Percentiles rank a stretch among this genome's conserved stretches.
phyloP scores from a whole-genome alignment of 129 eudicot genomes.

The Centella asiatica region DNA sequence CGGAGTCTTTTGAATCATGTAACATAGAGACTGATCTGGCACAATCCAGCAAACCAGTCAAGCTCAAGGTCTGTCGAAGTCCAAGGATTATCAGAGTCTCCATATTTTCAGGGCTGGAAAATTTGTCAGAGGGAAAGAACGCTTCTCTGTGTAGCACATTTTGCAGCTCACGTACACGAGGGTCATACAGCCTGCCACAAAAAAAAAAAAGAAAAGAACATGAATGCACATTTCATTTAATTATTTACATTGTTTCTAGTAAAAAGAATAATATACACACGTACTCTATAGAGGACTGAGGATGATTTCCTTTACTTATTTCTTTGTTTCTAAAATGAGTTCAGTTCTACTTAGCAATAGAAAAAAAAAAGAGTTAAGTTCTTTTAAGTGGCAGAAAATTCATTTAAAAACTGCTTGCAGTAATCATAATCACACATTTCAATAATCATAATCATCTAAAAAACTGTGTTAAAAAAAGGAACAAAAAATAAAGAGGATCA shows the following conservation, averaged over 20 bases:
- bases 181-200: slow-evolving; percentile 88
- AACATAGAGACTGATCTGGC: slow-evolving; percentile 84
- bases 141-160: slow-evolving; percentile 52
- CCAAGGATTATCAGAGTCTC: slow-evolving; percentile 71
- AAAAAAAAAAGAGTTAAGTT: no score
- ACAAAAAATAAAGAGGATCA: no score
- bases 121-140: slow-evolving; percentile 75
- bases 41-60: slow-evolving; percentile 73
- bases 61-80: slow-evolving; percentile 51
- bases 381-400: no score
- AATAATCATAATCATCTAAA: no score
- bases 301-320: no score
- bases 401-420: no score
- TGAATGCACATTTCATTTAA: not conserved
- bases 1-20: slow-evolving; percentile 48
- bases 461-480: no score
- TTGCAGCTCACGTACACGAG: slow-evolving; percentile 73
- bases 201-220: slow-evolving; percentile 4
- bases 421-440: no score
- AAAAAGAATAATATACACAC: not conserved
- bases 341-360: no score
- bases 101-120: slow-evolving; percentile 60
- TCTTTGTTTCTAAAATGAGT: no score
- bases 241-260: not conserved
- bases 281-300: not conserved